phyloP scores from a whole-genome alignment of 208 protist genomes.

The Porcisia hertigi region DNA sequence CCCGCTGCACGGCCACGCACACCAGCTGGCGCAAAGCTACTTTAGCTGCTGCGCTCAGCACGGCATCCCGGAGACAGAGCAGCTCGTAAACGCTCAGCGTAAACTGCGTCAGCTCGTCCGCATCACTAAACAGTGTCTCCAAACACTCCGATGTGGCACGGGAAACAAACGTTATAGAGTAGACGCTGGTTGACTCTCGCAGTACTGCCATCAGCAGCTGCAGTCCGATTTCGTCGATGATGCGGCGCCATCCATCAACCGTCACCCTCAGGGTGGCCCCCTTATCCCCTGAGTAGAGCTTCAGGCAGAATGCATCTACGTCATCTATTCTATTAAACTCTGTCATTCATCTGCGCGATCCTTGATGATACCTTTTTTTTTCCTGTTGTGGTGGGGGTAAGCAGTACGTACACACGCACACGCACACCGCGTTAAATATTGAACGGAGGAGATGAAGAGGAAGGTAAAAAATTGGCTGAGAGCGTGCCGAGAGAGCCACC shows the following conservation, averaged over 20 bases:
- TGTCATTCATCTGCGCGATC: constrained; percentile 38
- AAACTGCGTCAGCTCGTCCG: constrained; percentile 33
- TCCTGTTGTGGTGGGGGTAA: neutral
- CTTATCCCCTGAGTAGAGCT: constrained; percentile 45
- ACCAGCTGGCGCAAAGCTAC: constrained; percentile 30
- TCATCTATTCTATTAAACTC: constrained; percentile 45
- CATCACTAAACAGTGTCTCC: constrained; percentile 29
- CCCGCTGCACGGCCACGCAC: constrained; percentile 27
- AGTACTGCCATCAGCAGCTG: constrained; percentile 28
- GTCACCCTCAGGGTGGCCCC: constrained; percentile 31
- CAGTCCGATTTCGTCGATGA: constrained; percentile 30
- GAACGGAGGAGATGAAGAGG: neutral
- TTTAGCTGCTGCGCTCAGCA: constrained; percentile 28
- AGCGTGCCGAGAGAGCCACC: neutral
- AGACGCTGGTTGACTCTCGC: constrained; percentile 38
- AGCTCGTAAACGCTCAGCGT: constrained; percentile 25
- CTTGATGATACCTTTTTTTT: neutral
- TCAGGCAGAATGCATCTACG: constrained; percentile 38
- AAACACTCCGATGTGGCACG: constrained; percentile 43
- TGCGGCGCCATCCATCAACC: constrained; percentile 25
- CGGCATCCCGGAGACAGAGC: constrained; percentile 16
- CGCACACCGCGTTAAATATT: neutral
- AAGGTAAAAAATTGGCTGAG: neutral
- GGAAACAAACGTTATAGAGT: constrained; percentile 65
- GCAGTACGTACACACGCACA: neutral